A percentile compares a stretch with the other conserved stretches of the same genome.
These are phyloP conservation scores for Protomyces arabidopsidicola DNA, from an alignment of 1,139 yeast genomes.

Conservation along the genomic window DNA sequence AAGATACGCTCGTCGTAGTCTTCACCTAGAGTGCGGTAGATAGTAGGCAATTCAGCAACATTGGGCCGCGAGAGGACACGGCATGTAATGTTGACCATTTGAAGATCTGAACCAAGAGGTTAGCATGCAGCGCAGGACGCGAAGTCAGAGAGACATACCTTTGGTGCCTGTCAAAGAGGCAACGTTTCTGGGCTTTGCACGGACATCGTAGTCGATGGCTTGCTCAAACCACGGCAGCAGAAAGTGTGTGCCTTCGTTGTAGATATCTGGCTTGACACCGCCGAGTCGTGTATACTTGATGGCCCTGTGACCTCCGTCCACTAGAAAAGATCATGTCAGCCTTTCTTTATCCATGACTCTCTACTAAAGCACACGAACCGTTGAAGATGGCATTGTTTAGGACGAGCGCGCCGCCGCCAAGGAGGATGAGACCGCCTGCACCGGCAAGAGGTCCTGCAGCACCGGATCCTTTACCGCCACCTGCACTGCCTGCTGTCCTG, in stretches of 20 bases:
- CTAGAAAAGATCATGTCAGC: slow-evolving; percentile 39
- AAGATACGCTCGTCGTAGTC: slow-evolving; percentile 95
- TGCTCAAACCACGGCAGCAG: slow-evolving; percentile 93
- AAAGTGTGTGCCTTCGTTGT: slow-evolving; percentile 92
- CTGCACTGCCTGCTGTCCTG: slow-evolving; percentile 21
- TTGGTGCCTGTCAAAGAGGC: slow-evolving; percentile 98
- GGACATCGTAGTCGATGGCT: slow-evolving; percentile 86
- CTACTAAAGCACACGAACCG: background rate
- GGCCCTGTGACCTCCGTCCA: slow-evolving; percentile 99
- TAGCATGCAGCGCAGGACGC: background rate
- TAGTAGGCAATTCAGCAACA: slow-evolving; percentile 67
- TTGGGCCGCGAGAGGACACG: slow-evolving; percentile 92
- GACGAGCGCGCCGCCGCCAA: slow-evolving; percentile 25
- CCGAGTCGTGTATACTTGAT: slow-evolving; percentile 81
- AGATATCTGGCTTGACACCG: slow-evolving; percentile 82
- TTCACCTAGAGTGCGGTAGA: slow-evolving; percentile 83
- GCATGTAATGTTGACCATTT: slow-evolving; percentile 98
- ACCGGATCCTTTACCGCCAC: slow-evolving; percentile 8
- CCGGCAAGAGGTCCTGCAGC: slow-evolving; percentile 20
- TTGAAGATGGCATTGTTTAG: slow-evolving; percentile 25
- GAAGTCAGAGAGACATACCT: slow-evolving; percentile 40
- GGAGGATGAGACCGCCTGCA: slow-evolving; percentile 14
- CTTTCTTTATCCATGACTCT: background rate
- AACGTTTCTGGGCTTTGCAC: slow-evolving; percentile 96
- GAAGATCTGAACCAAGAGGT: slow-evolving; percentile 49